These are phyloP conservation scores for Neopestalotiopsis sp. DNA, from an alignment of 2,329 filamentous ascomycete genomes.

Conservation along the genomic window DNA sequence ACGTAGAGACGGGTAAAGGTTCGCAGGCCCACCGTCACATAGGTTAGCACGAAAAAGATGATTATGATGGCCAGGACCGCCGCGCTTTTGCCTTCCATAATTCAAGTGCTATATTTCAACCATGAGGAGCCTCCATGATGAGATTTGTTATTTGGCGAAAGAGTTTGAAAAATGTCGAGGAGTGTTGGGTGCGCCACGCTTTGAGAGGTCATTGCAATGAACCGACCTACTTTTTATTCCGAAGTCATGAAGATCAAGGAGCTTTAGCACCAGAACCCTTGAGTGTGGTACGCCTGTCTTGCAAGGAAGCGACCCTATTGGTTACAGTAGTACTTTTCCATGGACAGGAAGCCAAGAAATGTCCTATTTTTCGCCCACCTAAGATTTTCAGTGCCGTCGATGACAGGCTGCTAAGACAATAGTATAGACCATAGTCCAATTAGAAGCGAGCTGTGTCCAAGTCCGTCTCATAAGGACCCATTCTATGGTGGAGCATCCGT, in stretches of 20 bases:
- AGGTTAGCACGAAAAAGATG: conserved; percentile 9
- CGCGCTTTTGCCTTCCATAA: conserved; percentile 8
- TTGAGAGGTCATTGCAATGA: background rate
- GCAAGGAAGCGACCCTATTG: background rate
- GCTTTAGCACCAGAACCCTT: background rate
- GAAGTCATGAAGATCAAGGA: background rate
- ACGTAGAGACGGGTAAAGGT: background rate
- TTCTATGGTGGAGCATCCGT: background rate
- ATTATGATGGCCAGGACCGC: conserved; percentile 5
- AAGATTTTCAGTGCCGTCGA: background rate
- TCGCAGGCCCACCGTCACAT: conserved; percentile 6
- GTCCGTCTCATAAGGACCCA: background rate
- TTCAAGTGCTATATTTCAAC: background rate
- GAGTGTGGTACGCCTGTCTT: background rate
- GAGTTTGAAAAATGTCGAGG: background rate
- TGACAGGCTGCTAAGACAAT: conserved; percentile 3
- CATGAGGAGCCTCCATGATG: background rate
- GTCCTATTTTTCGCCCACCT: background rate
- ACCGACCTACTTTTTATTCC: background rate
- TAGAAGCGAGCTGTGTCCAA: background rate
- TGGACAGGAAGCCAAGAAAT: background rate
- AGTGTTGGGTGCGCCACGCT: background rate
- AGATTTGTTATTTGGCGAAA: background rate
- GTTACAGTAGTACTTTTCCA: background rate
- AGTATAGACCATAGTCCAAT: background rate